A percentile compares a stretch with the other conserved stretches of the same genome.
phyloP scores from a whole-genome alignment of 225 moss, liverwort and hornwort genomes.

The Physcomitrellopsis africana region DNA sequence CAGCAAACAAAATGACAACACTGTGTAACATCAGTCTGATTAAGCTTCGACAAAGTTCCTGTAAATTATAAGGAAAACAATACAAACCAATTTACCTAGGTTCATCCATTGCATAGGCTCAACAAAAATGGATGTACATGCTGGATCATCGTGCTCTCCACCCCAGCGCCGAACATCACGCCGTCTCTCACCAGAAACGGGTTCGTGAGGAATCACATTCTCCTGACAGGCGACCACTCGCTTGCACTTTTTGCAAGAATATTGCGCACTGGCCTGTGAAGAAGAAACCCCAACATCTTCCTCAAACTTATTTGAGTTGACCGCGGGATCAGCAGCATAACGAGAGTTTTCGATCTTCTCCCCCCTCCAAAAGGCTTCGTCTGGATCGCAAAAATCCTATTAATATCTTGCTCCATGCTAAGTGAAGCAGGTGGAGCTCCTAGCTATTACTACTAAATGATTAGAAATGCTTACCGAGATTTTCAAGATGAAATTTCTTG shows the following conservation, averaged over 20 bases:
- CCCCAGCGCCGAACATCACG: constrained; percentile 55
- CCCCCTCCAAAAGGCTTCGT: constrained; percentile 72
- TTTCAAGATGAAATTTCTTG: constrained; percentile 64
- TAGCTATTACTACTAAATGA: constrained; percentile 28
- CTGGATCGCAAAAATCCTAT: constrained; percentile 71
- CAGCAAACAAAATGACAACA: background rate
- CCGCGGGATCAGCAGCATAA: constrained; percentile 69
- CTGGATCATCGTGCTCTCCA: constrained; percentile 63
- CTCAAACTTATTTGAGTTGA: constrained; percentile 46
- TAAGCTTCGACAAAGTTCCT: background rate
- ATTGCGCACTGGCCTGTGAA: constrained; percentile 41
- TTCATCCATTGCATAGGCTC: constrained; percentile 73
- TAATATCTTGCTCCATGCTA: constrained; percentile 56
- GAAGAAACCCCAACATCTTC: constrained; percentile 50
- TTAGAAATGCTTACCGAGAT: constrained; percentile 50
- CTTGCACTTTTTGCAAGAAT: constrained; percentile 71
- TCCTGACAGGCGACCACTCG: constrained; percentile 67
- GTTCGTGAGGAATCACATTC: constrained; percentile 67
- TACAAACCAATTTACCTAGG: constrained; percentile 32
- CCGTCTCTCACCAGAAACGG: constrained; percentile 64
- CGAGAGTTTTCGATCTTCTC: constrained; percentile 74
- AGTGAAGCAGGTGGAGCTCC: constrained; percentile 39
- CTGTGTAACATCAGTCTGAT: background rate
- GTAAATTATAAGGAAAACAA: background rate
- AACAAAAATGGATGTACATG: constrained; percentile 64